These are phyloP conservation scores for Medicago arabica DNA, from an alignment of 306 rosid species.

Conservation along the genomic window DNA sequence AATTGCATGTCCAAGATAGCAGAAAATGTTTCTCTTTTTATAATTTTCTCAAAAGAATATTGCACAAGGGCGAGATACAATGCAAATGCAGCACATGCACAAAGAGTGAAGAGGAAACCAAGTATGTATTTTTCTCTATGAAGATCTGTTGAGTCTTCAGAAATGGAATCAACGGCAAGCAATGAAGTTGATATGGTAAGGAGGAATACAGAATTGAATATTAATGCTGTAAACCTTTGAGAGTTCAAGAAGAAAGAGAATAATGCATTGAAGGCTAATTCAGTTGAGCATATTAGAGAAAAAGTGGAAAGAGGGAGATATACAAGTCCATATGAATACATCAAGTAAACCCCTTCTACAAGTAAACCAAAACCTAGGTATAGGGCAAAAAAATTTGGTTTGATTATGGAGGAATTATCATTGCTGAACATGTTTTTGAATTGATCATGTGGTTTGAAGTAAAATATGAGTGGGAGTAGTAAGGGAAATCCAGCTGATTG, in stretches of 20 bases:
- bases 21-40: conserved; percentile 55
- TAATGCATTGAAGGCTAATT: conserved; percentile 12
- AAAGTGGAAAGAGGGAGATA: not conserved
- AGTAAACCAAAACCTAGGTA: conserved; percentile 33
- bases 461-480: conserved; percentile 53
- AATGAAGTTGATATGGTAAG: not conserved
- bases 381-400: conserved; percentile 39
- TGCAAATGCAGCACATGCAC: conserved; percentile 33
- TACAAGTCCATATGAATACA: conserved; percentile 55
- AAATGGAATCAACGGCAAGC: not conserved
- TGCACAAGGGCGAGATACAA: conserved; percentile 59
- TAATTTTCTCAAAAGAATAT: conserved; percentile 58
- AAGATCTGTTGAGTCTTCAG: not conserved
- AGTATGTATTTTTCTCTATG: not conserved
- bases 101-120: conserved; percentile 5
- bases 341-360: conserved; percentile 54
- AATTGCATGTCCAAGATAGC: conserved; percentile 58
- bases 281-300: conserved; percentile 5
- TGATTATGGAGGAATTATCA: conserved; percentile 34
- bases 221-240: not conserved
- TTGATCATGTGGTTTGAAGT: conserved; percentile 28
- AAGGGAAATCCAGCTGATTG: conserved; percentile 68
- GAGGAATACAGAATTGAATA: not conserved
- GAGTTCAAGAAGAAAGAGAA: not conserved
- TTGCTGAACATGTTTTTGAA: not conserved